phyloP scores from a whole-genome alignment of 192 early-diverging fungal species.

The Podila epigama region DNA sequence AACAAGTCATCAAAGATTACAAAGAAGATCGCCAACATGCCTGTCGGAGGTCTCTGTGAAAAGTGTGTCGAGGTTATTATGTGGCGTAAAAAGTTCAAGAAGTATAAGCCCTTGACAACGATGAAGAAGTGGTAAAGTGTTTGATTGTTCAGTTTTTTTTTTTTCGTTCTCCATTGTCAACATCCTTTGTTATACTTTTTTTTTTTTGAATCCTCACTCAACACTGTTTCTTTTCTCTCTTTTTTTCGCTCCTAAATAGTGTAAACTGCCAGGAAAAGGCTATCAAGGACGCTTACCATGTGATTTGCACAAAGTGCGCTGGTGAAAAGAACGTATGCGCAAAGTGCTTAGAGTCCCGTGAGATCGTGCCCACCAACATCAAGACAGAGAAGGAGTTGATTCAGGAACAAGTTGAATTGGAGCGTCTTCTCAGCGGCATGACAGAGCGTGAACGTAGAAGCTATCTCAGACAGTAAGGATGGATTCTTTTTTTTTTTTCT shows the following conservation, averaged over 20 bases:
- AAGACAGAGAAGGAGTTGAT: slow-evolving; percentile 71
- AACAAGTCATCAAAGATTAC: slow-evolving; percentile 88
- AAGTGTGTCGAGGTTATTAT: slow-evolving; percentile 77
- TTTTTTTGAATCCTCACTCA: too few relatives aligned
- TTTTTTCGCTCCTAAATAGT: slow-evolving; percentile 47
- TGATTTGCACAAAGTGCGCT: slow-evolving; percentile 90
- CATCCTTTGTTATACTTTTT: background rate
- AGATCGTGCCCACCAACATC: slow-evolving; percentile 68
- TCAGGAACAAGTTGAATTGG: slow-evolving; percentile 78
- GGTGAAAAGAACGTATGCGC: slow-evolving; percentile 84
- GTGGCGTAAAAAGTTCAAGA: slow-evolving; percentile 92
- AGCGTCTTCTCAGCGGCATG: slow-evolving; percentile 73
- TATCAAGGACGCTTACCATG: slow-evolving; percentile 94
- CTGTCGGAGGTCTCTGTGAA: slow-evolving; percentile 82
- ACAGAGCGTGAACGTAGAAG: slow-evolving; percentile 84
- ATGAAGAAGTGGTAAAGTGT: slow-evolving; percentile 84
- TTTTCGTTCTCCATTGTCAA: too few relatives aligned
- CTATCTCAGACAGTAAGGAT: slow-evolving; percentile 72
- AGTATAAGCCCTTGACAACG: slow-evolving; percentile 95
- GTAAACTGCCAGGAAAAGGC: slow-evolving; percentile 80
- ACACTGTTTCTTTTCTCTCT: background rate
- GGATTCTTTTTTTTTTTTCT: background rate
- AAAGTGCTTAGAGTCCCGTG: slow-evolving; percentile 80
- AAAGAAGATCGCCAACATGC: slow-evolving; percentile 75
- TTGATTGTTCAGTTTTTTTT: background rate